phyloP scores from a whole-genome alignment of 139 green algal species.

The Closterium sp. region DNA sequence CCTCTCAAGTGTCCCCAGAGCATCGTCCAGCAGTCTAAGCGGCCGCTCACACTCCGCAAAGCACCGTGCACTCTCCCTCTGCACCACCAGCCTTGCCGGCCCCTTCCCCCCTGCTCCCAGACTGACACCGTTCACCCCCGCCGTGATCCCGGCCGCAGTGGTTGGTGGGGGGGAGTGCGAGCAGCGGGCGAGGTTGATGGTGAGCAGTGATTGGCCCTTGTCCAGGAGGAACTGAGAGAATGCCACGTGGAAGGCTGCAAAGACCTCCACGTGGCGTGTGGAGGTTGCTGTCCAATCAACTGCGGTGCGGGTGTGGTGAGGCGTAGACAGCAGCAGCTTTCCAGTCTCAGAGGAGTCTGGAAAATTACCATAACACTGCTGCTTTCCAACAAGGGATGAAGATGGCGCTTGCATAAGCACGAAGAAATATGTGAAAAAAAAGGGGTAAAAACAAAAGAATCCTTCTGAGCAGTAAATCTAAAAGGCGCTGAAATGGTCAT shows the following conservation, averaged over 20 bases:
- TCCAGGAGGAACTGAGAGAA: neutral
- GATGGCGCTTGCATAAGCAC: no score
- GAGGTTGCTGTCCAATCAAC: neutral
- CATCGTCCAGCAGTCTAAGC: neutral
- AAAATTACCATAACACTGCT: no score
- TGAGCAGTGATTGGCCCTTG: neutral
- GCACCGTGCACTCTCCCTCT: neutral
- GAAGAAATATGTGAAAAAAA: no score
- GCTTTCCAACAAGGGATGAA: no score
- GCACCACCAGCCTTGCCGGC: neutral
- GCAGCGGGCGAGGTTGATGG: neutral
- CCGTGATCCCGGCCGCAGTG: neutral
- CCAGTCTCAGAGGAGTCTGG: no score
- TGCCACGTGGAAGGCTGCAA: neutral
- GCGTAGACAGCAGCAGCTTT: no score
- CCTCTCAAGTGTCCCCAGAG: neutral
- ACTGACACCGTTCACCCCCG: neutral
- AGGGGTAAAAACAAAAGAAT: no score
- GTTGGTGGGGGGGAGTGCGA: neutral
- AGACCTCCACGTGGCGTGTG: neutral
- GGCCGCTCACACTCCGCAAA: neutral
- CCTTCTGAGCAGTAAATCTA: no score
- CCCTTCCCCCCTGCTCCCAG: neutral
- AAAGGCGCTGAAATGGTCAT: no score
- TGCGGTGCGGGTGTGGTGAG: neutral